Percentiles rank a stretch among this genome's conserved stretches.
These are phyloP conservation scores for Nitzschia putrida DNA, from an alignment of 108 stramenopile genomes.

Conservation along the genomic window DNA sequence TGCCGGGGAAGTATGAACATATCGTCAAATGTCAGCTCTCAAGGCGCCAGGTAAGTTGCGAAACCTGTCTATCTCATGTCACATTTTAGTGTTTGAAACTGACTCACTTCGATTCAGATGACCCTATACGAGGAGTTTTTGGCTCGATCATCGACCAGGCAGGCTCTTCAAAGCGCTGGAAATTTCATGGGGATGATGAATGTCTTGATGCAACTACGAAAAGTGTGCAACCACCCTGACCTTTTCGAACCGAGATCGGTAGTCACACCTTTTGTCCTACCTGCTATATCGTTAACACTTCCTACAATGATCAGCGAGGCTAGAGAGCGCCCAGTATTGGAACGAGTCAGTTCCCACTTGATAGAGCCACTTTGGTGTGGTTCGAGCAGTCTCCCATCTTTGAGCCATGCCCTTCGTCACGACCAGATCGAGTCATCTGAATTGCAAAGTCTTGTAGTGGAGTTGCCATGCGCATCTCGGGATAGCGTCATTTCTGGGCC, in stretches of 20 bases:
- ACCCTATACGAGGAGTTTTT: slow-evolving; percentile 98
- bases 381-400: slow-evolving; percentile 50
- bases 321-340: slow-evolving; percentile 8
- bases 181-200: slow-evolving; percentile 99
- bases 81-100: not conserved
- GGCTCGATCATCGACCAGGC: slow-evolving; percentile 89
- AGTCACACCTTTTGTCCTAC: slow-evolving; percentile 85
- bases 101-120: slow-evolving; percentile 40
- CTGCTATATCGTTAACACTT: slow-evolving; percentile 48
- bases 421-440: slow-evolving; percentile 46
- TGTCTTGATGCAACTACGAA: slow-evolving; percentile 97
- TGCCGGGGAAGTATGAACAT: slow-evolving; percentile 97
- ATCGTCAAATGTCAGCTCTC: slow-evolving; percentile 91
- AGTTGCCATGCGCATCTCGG: not conserved
- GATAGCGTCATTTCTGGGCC: not conserved
- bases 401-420: slow-evolving; percentile 40
- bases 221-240: slow-evolving; percentile 99
- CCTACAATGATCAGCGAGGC: slow-evolving; percentile 11
- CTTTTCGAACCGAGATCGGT: slow-evolving; percentile 96
- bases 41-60: slow-evolving; percentile 70
- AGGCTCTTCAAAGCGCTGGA: slow-evolving; percentile 80
- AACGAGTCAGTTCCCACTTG: slow-evolving; percentile 45
- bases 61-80: not conserved
- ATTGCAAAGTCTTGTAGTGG: slow-evolving; percentile 18
- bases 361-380: slow-evolving; percentile 64